A percentile compares a stretch with the other conserved stretches of the same genome.
Conservation (phyloP, 2,329 filamentous ascomycete species). For the Remersonia thermophila region DNA sequence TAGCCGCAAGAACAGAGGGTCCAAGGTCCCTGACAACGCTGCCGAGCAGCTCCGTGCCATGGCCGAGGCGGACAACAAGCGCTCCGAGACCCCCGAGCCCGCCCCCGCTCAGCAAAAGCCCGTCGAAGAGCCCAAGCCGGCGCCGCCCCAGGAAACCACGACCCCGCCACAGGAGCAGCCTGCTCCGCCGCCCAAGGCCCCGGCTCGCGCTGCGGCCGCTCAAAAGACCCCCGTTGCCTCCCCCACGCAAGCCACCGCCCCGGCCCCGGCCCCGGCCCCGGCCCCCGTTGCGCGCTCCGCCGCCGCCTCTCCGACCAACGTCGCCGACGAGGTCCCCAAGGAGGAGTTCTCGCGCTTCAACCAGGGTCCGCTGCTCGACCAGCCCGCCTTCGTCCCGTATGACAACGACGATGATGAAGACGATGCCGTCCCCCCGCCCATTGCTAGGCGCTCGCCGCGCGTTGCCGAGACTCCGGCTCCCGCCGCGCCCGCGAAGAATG, state of each 20-base stretch:
- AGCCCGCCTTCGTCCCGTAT: conserved; percentile 64
- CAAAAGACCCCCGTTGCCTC: conserved; percentile 11
- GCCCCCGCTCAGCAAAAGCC: conserved; percentile 16
- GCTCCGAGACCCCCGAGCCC: conserved; percentile 17
- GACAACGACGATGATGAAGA: conserved; percentile 39
- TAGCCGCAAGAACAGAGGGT: conserved; percentile 47
- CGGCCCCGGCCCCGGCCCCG: conserved; percentile 31
- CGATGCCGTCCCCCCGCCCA: conserved; percentile 39
- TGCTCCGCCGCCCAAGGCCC: conserved; percentile 10
- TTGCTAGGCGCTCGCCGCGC: conserved; percentile 26
- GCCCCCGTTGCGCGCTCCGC: conserved; percentile 33
- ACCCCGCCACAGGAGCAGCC: conserved; percentile 11
- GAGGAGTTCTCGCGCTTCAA: conserved; percentile 60
- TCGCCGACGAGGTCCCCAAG: conserved; percentile 43
- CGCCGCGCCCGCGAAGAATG: conserved; percentile 14
- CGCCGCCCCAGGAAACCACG: conserved; percentile 12
- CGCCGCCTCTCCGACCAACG: conserved; percentile 47
- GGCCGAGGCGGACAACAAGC: conserved; percentile 29
- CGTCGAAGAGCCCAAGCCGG: conserved; percentile 12
- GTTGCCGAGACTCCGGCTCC: conserved; percentile 9
- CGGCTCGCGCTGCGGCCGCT: conserved; percentile 9
- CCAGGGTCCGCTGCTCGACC: conserved; percentile 76
- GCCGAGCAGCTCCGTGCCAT: conserved; percentile 38
- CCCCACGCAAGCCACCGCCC: conserved; percentile 16
- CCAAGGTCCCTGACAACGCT: conserved; percentile 43